phyloP scores from a whole-genome alignment of 495 filamentous ascomycete genomes.

The Cudoniella acicularis region DNA sequence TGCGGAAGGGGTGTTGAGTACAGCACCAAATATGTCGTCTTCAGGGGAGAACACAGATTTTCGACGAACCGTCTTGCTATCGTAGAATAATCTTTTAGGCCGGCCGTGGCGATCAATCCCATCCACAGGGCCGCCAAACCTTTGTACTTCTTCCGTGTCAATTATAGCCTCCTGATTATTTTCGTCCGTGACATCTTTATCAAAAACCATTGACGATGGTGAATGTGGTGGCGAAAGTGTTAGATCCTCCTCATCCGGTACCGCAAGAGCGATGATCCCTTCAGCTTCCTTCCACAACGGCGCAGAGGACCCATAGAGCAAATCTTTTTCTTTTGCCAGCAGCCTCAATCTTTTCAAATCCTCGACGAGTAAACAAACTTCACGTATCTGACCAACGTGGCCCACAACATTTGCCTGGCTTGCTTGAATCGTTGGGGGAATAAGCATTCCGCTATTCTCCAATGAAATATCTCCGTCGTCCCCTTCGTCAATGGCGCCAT shows the following conservation, averaged over 20 bases:
- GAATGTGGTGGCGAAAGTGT: constrained; percentile 28
- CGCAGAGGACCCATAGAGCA: constrained; percentile 58
- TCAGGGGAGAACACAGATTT: constrained; percentile 59
- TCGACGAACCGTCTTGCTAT: constrained; percentile 35
- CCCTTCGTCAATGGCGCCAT: constrained; percentile 46
- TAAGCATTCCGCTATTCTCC: constrained; percentile 59
- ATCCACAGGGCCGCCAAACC: constrained; percentile 31
- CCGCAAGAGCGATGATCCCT: constrained; percentile 80
- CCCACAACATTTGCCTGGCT: constrained; percentile 81
- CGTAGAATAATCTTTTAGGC: constrained; percentile 33
- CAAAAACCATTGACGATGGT: constrained; percentile 24
- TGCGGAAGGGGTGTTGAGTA: constrained; percentile 36
- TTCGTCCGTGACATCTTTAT: constrained; percentile 17
- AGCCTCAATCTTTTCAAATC: constrained; percentile 67
- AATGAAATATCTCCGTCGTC: constrained; percentile 34
- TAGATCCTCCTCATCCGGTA: constrained; percentile 71
- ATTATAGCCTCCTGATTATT: constrained; percentile 46
- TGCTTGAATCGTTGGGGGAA: constrained; percentile 78
- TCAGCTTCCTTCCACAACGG: constrained; percentile 83
- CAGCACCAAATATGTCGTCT: constrained; percentile 58
- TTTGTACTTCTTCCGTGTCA: constrained; percentile 54
- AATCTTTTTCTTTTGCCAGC: constrained; percentile 59
- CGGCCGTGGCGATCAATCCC: constrained; percentile 33
- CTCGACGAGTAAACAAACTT: constrained; percentile 77
- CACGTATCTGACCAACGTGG: constrained; percentile 82